Evolutionary conservation across 1,139 yeast species (phyloP), one percentile per base, ranked within the genome.

Genomic region (Taphrina flavorubra): DNA sequence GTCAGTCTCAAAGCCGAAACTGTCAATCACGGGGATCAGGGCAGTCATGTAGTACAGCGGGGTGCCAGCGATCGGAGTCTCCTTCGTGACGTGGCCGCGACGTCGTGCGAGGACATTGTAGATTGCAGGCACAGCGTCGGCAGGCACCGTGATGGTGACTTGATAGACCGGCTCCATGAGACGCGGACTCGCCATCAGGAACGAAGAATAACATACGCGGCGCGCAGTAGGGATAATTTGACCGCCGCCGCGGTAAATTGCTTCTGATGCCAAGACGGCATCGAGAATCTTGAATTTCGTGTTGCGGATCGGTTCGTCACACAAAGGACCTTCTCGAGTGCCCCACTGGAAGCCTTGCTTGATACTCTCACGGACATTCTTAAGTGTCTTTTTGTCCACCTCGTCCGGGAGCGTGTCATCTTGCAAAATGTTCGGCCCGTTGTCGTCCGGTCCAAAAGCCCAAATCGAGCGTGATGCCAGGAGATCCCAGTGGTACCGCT

Each of bases 1-100:
- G 75, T 94, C 99, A 0, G 96, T 86, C 76, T 90, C 97, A 62
- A 95, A 82, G 0, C 99, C 99, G 69, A 88, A 81, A 0, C 97
- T 88, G 73, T 95, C 99, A 66, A 94, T 89, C 0, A 90, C 96
- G 0, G 99, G 99, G 2, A 95, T 78, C 63, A 78, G 79, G 0
- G 95, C 97, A 67, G 80, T 79, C 1, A 91, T 80, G 69, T 81
- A 82, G 74, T 82, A 85, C 44, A 92, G 79, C 6, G 86, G 90
- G 0, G 98, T 88, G 0, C 92, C 97, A 1, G 87, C 86, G 49
- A 94, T 84, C 5, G 91, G 87, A 1, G 74, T 75, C 68, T 84
- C 86, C 0, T 76, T 74, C 14, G 81, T 73, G 0, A 89, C 81
- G 1, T 88, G 90, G 37, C 88, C 88, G 74, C 99, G 84, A 75